Conservation (phyloP, 176 grass and related monocot species). For the Panicum miliaceum region DNA sequence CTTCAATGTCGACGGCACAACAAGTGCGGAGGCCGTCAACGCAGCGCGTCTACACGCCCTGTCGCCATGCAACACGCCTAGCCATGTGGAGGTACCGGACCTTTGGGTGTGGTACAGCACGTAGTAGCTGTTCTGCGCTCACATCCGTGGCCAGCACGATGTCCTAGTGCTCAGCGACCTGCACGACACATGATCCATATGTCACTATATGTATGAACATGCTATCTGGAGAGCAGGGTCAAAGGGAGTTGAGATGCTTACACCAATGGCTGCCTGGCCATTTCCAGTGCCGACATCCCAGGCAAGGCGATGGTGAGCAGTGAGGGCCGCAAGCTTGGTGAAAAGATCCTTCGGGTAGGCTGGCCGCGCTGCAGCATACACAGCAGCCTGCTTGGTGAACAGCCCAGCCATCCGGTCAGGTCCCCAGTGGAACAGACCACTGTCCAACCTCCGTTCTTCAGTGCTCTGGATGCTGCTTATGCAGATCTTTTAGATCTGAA, state of each 20-base stretch:
- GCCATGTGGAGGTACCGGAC: conserved; percentile 56
- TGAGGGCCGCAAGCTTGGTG: conserved; percentile 38
- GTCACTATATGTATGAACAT: neutral
- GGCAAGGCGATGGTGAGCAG: conserved; percentile 40
- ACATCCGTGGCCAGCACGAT: conserved; percentile 44
- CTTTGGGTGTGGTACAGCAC: conserved; percentile 40
- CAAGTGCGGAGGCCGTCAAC: too few relatives aligned
- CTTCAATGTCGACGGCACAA: too few relatives aligned
- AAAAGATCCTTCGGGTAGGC: conserved; percentile 46
- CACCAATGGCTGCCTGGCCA: conserved; percentile 57
- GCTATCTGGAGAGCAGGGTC: neutral
- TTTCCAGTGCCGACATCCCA: conserved; percentile 70
- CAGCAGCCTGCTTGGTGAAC: conserved; percentile 34
- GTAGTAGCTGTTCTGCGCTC: conserved; percentile 39
- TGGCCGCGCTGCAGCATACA: conserved; percentile 23
- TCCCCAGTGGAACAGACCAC: neutral
- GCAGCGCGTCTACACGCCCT: too few relatives aligned
- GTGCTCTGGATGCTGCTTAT: neutral
- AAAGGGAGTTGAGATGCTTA: conserved; percentile 21
- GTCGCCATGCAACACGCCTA: too few relatives aligned
- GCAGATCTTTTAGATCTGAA: conserved; percentile 16
- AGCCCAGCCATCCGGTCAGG: conserved; percentile 4
- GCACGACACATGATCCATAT: neutral
- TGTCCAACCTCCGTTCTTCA: neutral
- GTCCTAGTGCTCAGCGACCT: conserved; percentile 59